A percentile compares a stretch with the other conserved stretches of the same genome.
Evolutionary conservation across 306 rosid species (phyloP).

Genomic region (Calophaca sinica): DNA sequence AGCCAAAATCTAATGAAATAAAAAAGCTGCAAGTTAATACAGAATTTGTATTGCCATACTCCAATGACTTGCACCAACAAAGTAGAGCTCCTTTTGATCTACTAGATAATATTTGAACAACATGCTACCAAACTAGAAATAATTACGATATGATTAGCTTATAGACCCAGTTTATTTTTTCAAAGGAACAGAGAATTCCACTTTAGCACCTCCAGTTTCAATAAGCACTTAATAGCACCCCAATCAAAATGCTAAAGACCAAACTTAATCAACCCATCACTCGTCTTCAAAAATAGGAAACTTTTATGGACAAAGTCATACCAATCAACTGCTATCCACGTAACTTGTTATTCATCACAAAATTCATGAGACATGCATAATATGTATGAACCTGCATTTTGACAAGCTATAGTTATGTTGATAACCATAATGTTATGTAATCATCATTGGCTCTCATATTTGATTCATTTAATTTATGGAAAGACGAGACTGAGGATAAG

Average conservation of each 20-base stretch:
- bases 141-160: slow-evolving; percentile 17
- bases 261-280: slow-evolving; percentile 22
- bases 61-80: slow-evolving; percentile 29
- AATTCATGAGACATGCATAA: slow-evolving; percentile 28
- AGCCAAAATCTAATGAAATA: slow-evolving; percentile 30
- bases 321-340: slow-evolving; percentile 6
- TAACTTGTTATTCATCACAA: slow-evolving; percentile 39
- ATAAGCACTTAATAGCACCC: slow-evolving; percentile 2
- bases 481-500: slow-evolving; percentile 27
- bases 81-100: slow-evolving; percentile 21
- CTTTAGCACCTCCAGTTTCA: not conserved
- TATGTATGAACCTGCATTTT: slow-evolving; percentile 40
- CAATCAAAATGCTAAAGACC: slow-evolving; percentile 31
- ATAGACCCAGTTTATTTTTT: not conserved
- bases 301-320: slow-evolving; percentile 28
- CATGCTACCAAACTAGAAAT: slow-evolving; percentile 19
- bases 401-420: slow-evolving; percentile 35
- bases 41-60: slow-evolving; percentile 19
- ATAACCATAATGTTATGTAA: slow-evolving; percentile 4
- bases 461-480: slow-evolving; percentile 33
- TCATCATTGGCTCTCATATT: slow-evolving; percentile 35
- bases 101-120: slow-evolving; percentile 31
- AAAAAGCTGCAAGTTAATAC: slow-evolving; percentile 17
- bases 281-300: slow-evolving; percentile 32
- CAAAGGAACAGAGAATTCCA: slow-evolving; percentile 12